These are phyloP conservation scores for Naegleria fowleri DNA, from an alignment of 208 protist species.

Conservation along the genomic window DNA sequence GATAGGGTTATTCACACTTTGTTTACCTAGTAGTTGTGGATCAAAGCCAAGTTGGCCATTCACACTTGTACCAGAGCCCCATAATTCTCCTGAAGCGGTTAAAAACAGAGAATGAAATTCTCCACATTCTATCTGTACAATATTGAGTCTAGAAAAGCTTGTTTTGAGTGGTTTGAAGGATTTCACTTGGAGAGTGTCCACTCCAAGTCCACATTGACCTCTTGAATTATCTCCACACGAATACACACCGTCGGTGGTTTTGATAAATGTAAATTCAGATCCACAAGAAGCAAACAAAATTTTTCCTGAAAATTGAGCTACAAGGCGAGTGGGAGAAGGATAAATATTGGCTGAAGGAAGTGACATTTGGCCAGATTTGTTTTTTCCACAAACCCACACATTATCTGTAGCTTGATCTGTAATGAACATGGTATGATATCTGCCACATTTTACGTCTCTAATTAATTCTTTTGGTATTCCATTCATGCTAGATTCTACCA, in stretches of 20 bases:
- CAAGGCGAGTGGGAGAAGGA: background rate
- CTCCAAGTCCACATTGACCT: constrained; percentile 13
- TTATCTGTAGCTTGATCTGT: background rate
- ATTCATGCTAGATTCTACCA: background rate
- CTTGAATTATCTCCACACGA: constrained; percentile 6
- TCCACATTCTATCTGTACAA: background rate
- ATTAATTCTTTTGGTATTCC: background rate
- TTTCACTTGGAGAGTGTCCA: no score
- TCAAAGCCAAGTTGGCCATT: constrained; percentile 15
- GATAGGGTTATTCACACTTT: background rate
- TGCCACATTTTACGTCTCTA: background rate
- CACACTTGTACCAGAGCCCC: background rate
- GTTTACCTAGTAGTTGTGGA: background rate
- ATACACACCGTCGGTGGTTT: background rate
- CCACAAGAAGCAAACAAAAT: background rate
- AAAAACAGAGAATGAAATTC: background rate
- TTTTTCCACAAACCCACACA: constrained; percentile 6
- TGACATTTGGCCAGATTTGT: background rate
- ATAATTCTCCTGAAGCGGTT: background rate
- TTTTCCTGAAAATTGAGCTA: background rate
- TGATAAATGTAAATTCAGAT: background rate
- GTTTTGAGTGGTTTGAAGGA: background rate
- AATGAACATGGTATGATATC: background rate
- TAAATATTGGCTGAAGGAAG: background rate
- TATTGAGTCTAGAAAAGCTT: background rate